Evolutionary conservation across 176 grass and related monocot genomes (phyloP).

Genomic region (Carex pumila): DNA sequence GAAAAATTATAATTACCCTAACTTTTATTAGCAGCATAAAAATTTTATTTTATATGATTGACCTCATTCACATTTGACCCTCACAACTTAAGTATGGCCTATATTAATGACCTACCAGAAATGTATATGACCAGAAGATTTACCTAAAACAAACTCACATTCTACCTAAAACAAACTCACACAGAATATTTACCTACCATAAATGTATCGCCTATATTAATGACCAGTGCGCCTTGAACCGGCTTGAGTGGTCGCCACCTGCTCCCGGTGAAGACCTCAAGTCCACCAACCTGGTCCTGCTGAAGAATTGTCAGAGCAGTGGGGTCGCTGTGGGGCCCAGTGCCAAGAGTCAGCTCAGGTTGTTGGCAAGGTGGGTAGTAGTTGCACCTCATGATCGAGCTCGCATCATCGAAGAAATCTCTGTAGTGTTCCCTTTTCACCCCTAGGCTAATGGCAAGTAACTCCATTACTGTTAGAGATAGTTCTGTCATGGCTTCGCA

Average conservation of each 20-base stretch:
- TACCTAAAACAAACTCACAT: too few species aligned
- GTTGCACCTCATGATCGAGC: constrained; percentile 88
- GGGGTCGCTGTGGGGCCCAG: constrained; percentile 80
- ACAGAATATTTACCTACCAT: constrained; percentile 48
- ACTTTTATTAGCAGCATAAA: too few species aligned
- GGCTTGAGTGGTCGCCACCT: constrained; percentile 64
- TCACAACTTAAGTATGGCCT: too few species aligned
- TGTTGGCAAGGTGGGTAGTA: constrained; percentile 88
- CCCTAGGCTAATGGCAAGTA: constrained; percentile 71
- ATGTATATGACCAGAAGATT: too few species aligned
- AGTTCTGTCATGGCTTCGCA: constrained; percentile 69
- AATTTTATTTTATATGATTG: too few species aligned
- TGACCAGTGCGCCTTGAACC: constrained; percentile 57
- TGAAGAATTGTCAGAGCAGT: constrained; percentile 86
- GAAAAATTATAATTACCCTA: too few species aligned
- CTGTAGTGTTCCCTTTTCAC: constrained; percentile 47
- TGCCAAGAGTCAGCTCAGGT: constrained; percentile 80
- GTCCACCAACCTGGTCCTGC: constrained; percentile 74
- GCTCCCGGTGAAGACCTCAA: constrained; percentile 75
- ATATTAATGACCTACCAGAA: too few species aligned
- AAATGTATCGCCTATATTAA: constrained; percentile 98
- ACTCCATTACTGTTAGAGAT: constrained; percentile 78
- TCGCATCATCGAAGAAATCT: constrained; percentile 79
- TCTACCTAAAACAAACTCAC: background rate
- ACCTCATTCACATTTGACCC: too few species aligned